Base-by-base conservation (phyloP, 768 basidiomycete species). In the Cystofilobasidium macerans region DNA sequence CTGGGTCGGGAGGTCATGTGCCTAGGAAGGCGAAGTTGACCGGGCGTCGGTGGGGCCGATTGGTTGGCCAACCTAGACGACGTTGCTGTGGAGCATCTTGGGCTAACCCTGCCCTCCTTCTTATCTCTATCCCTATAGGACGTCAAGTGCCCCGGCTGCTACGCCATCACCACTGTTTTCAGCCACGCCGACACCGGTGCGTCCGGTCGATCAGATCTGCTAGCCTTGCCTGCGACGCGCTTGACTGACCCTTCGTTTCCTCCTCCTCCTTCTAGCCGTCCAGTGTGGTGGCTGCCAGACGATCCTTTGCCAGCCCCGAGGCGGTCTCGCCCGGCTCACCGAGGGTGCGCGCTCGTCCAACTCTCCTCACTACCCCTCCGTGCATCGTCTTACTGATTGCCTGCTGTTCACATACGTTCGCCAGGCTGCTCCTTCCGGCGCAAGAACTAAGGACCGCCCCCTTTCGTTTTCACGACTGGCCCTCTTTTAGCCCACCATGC, bases 121-220 rank as follows among this genome's bases (percentile, higher is more conserved):
- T 43, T 47, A 5, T 24, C 43, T 54, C 40, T 9, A 12, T 26
- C 30, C 24, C 18, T 18, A 36, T 47, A 68, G 67, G 95, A 99
- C 75, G 93, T 98, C 73, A 99, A 98, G 80, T 98, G 94, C 80
- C 86, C 94, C 73, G 92, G 76, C 59, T 77, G 76, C 69, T 77
- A 76, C 76, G 74, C 75, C 69, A 77, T 77, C 73, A 92, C 91
- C 73, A 93, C 91, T 71, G 93, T 98, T 73, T 99, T 99, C 85
- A 98, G 95, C 71, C 94, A 99, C 79, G 93, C 94, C 43, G 92
- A 97, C 79, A 94, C 91, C 69, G 95, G 97, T 69, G 94, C 28
- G 35, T 9, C 32, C 32, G 26, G 38, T 30, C 32, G 30, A 20
- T 24, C n/a, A 48, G 14, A 3, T 51, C 47, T 8, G 32, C 62